Percentiles rank a stretch among this genome's conserved stretches.
These are phyloP conservation scores for Ascochyta pisi DNA, from an alignment of 2,329 filamentous ascomycete genomes.

Conservation along the genomic window DNA sequence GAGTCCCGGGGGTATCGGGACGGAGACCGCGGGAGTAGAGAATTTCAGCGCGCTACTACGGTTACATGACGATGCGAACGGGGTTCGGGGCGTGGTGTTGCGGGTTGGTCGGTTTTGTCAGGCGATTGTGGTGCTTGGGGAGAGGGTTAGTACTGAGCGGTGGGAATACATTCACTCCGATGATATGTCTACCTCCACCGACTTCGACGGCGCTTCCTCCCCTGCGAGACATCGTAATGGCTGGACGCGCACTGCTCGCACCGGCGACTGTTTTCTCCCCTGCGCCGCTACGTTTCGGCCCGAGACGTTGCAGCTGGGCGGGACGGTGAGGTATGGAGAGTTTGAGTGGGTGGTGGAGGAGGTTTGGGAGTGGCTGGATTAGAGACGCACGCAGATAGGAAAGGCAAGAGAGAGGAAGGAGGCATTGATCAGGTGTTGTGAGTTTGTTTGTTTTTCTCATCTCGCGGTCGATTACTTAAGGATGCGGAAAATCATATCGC, in stretches of 20 bases:
- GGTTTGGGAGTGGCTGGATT: slow-evolving; percentile 32
- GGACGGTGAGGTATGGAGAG: slow-evolving; percentile 39
- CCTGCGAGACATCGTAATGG: neutral
- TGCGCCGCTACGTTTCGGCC: slow-evolving; percentile 47
- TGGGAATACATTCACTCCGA: slow-evolving; percentile 63
- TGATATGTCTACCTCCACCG: neutral
- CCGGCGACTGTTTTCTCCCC: slow-evolving; percentile 51
- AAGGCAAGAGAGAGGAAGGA: too few relatives aligned
- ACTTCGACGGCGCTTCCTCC: neutral
- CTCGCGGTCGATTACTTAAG: too few relatives aligned
- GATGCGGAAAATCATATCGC: too few relatives aligned
- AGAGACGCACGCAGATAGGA: too few relatives aligned
- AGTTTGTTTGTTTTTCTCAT: too few relatives aligned
- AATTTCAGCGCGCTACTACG: slow-evolving; percentile 50
- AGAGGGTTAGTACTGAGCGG: slow-evolving; percentile 59
- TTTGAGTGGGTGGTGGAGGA: slow-evolving; percentile 52
- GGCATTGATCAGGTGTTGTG: too few relatives aligned
- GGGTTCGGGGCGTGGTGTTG: slow-evolving; percentile 59
- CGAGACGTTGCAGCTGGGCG: slow-evolving; percentile 39
- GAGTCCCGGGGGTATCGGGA: slow-evolving; percentile 5
- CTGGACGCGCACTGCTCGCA: slow-evolving; percentile 49
- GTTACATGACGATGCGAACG: slow-evolving; percentile 44
- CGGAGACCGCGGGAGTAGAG: neutral
- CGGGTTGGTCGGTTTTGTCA: slow-evolving; percentile 64
- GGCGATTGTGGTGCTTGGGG: slow-evolving; percentile 59